Conservation (phyloP, 352 stramenopile genomes). For the Pythium dissimile region DNA sequence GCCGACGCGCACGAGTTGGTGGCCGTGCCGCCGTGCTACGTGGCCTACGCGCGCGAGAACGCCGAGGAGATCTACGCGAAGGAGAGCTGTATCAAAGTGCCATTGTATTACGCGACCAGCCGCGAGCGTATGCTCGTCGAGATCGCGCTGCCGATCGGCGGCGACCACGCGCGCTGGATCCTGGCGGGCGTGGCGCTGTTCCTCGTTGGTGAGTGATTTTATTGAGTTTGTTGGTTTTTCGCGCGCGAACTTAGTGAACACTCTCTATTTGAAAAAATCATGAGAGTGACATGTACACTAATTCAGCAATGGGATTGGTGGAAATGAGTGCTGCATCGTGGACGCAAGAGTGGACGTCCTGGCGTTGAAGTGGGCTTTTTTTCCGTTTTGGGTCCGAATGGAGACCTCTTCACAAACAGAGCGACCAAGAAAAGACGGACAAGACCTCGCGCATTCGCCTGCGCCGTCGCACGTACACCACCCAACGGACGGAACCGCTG, state of each 20-base stretch:
- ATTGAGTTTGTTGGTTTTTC: too few relatives aligned
- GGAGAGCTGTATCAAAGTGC: constrained; percentile 69
- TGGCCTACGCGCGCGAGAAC: constrained; percentile 79
- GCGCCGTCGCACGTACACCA: constrained; percentile 1
- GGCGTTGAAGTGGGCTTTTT: constrained; percentile 8
- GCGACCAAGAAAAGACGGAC: constrained; percentile 13
- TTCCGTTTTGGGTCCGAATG: background rate
- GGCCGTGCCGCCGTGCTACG: constrained; percentile 68
- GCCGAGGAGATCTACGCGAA: constrained; percentile 75
- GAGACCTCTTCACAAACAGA: background rate
- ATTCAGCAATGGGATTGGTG: constrained; percentile 6
- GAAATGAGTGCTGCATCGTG: constrained; percentile 7
- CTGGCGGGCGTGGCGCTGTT: constrained; percentile 83
- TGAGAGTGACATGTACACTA: constrained; percentile 8
- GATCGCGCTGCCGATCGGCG: constrained; percentile 71
- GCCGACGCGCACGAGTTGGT: constrained; percentile 85
- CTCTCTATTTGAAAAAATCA: constrained; percentile 1
- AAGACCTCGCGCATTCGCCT: background rate
- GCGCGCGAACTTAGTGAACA: constrained; percentile 13
- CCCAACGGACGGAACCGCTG: background rate
- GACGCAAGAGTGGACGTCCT: constrained; percentile 15
- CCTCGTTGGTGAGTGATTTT: constrained; percentile 54
- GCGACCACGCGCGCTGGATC: constrained; percentile 73
- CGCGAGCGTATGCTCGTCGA: constrained; percentile 80
- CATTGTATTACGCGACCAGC: constrained; percentile 77